Evolutionary conservation across 495 filamentous ascomycete genomes (phyloP).

Genomic region (Penicillium goetzii): DNA sequence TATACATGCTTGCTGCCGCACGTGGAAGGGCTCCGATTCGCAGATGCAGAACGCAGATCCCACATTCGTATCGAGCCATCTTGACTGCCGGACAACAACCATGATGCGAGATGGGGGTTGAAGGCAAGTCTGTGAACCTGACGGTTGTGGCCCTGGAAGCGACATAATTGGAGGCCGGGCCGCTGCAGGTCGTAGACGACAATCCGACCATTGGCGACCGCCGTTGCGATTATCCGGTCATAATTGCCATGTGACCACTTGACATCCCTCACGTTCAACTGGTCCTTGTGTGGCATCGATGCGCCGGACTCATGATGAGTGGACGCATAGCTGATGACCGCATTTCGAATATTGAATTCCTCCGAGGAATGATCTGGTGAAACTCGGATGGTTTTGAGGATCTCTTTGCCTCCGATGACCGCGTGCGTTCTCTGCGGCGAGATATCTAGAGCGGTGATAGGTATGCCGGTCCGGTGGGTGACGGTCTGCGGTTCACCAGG

Average conservation of each 20-base stretch:
- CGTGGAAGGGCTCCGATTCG: conserved; percentile 53
- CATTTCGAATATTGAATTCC: conserved; percentile 76
- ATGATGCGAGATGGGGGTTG: conserved; percentile 77
- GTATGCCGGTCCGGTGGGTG: conserved; percentile 70
- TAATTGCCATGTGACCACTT: conserved; percentile 76
- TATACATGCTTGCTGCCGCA: conserved; percentile 60
- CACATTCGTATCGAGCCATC: conserved; percentile 86
- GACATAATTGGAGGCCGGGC: conserved; percentile 71
- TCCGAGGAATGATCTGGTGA: conserved; percentile 71
- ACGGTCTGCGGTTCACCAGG: conserved; percentile 73
- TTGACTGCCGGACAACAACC: conserved; percentile 87
- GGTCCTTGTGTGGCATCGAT: conserved; percentile 64
- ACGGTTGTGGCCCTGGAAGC: conserved; percentile 83
- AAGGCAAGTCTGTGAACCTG: conserved; percentile 92
- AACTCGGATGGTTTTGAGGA: conserved; percentile 81
- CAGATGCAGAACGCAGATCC: conserved; percentile 64
- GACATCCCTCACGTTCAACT: conserved; percentile 80
- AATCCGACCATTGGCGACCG: conserved; percentile 83
- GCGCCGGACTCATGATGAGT: conserved; percentile 58
- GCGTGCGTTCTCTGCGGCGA: conserved; percentile 76
- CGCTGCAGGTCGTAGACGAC: conserved; percentile 83
- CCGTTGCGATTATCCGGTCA: conserved; percentile 75
- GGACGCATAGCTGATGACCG: conserved; percentile 71
- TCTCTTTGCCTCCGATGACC: conserved; percentile 78
- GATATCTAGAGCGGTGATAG: conserved; percentile 76